Percentiles rank a stretch among this genome's conserved stretches.
These are phyloP conservation scores for Pichia paraexigua DNA, from an alignment of 805 yeast species.

Conservation along the genomic window DNA sequence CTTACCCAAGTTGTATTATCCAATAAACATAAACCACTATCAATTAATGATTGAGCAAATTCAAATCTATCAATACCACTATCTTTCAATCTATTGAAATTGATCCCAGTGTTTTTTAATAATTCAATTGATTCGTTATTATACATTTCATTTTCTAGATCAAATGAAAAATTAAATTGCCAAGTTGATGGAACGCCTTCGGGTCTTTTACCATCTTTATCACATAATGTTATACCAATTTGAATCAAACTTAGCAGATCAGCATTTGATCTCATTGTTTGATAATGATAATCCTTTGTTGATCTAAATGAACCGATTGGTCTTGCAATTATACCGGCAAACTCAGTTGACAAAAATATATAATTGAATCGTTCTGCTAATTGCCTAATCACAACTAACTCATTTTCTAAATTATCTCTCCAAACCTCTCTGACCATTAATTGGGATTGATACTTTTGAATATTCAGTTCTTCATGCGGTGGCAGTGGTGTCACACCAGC, in stretches of 20 bases:
- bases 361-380: conserved; percentile 49
- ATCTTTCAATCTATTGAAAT: conserved; percentile 63
- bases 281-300: conserved; percentile 90
- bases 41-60: conserved; percentile 78
- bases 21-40: conserved; percentile 77
- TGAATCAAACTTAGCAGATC: conserved; percentile 83
- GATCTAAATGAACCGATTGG: conserved; percentile 92
- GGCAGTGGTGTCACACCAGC: background rate
- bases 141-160: conserved; percentile 71
- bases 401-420: conserved; percentile 60
- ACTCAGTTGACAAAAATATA: conserved; percentile 78
- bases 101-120: conserved; percentile 73
- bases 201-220: conserved; percentile 60
- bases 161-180: conserved; percentile 91
- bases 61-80: conserved; percentile 73
- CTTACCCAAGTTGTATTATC: conserved; percentile 76
- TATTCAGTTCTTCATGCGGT: background rate
- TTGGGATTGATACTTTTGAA: conserved; percentile 20
- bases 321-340: conserved; percentile 92
- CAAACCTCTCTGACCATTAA: conserved; percentile 67
- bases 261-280: conserved; percentile 85
- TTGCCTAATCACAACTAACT: conserved; percentile 53
- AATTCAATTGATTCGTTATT: conserved; percentile 78
- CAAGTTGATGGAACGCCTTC: conserved; percentile 69
- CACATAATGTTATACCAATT: conserved; percentile 71